Evolutionary conservation across 495 filamentous ascomycete species (phyloP).

Genomic region (Entonaema liquescens): DNA sequence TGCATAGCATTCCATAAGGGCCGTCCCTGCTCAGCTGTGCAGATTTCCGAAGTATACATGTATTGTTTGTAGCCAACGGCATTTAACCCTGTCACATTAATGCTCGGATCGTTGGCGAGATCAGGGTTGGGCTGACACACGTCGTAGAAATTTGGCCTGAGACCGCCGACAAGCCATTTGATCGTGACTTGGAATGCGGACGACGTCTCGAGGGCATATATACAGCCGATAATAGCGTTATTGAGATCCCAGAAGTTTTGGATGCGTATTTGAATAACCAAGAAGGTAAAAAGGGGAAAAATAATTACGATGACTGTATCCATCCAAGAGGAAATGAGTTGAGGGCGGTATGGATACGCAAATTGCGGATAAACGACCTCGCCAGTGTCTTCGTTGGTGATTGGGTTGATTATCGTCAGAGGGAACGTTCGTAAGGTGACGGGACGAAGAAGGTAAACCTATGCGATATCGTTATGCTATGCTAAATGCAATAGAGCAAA

Average conservation of each 20-base stretch:
- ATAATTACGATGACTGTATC: conserved; percentile 51
- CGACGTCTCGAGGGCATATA: conserved; percentile 60
- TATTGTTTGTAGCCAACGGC: conserved; percentile 58
- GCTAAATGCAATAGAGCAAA: background rate
- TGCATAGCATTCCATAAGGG: conserved; percentile 55
- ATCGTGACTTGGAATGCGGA: conserved; percentile 64
- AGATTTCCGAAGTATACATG: conserved; percentile 61
- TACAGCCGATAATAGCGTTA: conserved; percentile 60
- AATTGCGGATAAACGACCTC: conserved; percentile 59
- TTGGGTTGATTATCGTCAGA: conserved; percentile 46
- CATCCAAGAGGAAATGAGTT: conserved; percentile 58
- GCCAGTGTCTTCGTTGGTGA: conserved; percentile 43
- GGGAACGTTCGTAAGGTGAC: conserved; percentile 55
- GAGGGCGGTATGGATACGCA: conserved; percentile 58
- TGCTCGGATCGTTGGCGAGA: conserved; percentile 26
- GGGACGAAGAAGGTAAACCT: conserved; percentile 53
- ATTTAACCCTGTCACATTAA: conserved; percentile 28
- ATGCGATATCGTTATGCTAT: conserved; percentile 1
- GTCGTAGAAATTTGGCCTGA: conserved; percentile 63
- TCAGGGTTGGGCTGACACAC: conserved; percentile 57
- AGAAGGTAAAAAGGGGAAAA: conserved; percentile 54
- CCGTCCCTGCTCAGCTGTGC: conserved; percentile 54
- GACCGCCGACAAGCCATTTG: conserved; percentile 61
- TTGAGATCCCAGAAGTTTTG: conserved; percentile 66
- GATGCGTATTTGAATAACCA: conserved; percentile 58